Percentiles rank a stretch among this genome's conserved stretches.
Conservation (phyloP, 202 grass and related monocot species). For the Panicum hallii region DNA sequence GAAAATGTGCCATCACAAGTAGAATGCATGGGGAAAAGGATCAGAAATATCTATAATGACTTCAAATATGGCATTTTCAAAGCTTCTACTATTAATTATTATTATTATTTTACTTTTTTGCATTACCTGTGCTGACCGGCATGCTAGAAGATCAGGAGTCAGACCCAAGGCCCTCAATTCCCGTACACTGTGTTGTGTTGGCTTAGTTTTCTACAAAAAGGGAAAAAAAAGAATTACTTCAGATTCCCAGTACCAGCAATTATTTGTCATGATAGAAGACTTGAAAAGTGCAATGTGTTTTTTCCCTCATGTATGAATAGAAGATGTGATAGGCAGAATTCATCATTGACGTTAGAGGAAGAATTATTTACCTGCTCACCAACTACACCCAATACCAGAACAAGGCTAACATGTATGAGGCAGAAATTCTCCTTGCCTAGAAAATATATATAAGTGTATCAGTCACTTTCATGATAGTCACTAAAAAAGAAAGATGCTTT, state of each 20-base stretch:
- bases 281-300: conserved; percentile 3
- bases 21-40: background rate
- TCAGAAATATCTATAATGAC: background rate
- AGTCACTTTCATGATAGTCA: conserved; percentile 20
- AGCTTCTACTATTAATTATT: conserved; percentile 8
- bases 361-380: conserved; percentile 93
- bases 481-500: background rate
- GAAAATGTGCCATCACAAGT: background rate
- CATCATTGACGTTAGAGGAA: conserved; percentile 36
- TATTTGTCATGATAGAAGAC: conserved; percentile 20
- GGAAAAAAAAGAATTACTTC: conserved; percentile 31
- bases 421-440: conserved; percentile 97
- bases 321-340: conserved; percentile 15
- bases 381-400: conserved; percentile 92
- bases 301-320: background rate
- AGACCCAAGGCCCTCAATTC: conserved; percentile 94
- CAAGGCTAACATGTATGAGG: conserved; percentile 98
- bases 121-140: conserved; percentile 88
- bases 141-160: conserved; percentile 96
- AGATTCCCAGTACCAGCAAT: background rate
- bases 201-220: conserved; percentile 92
- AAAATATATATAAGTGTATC: conserved; percentile 42
- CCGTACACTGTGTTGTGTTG: conserved; percentile 96
- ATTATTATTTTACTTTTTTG: background rate
- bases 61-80: background rate